Evolutionary conservation across 192 early-diverging fungal species (phyloP).

Genomic region (Coemansia sp.): DNA sequence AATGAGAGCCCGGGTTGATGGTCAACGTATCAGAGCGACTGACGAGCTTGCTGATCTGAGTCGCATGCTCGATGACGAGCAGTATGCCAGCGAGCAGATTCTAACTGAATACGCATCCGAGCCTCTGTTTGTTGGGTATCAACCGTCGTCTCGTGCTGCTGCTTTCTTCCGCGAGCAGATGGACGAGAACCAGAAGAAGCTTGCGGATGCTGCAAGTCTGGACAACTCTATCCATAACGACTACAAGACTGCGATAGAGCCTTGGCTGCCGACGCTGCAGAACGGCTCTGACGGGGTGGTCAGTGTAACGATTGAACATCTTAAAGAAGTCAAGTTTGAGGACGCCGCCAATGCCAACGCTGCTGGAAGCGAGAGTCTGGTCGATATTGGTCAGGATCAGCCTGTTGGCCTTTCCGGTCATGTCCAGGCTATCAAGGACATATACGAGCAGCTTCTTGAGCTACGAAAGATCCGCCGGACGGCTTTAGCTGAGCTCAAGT

Average conservation of each 20-base stretch:
- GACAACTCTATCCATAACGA: slow-evolving; percentile 56
- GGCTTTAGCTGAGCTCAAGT: slow-evolving; percentile 55
- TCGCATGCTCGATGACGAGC: slow-evolving; percentile 80
- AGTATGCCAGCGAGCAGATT: slow-evolving; percentile 74
- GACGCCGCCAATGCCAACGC: slow-evolving; percentile 18
- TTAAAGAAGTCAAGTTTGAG: slow-evolving; percentile 43
- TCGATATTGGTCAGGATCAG: slow-evolving; percentile 57
- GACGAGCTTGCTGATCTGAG: slow-evolving; percentile 66
- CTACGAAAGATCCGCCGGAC: slow-evolving; percentile 47
- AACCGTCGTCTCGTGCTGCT: slow-evolving; percentile 72
- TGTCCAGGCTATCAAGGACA: slow-evolving; percentile 37
- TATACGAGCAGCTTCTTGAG: slow-evolving; percentile 41
- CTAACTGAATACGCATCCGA: slow-evolving; percentile 75
- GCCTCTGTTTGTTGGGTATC: slow-evolving; percentile 69
- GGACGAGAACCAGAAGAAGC: slow-evolving; percentile 65
- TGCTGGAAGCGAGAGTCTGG: slow-evolving; percentile 53
- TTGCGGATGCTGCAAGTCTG: slow-evolving; percentile 73
- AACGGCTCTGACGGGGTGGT: slow-evolving; percentile 49
- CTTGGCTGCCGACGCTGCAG: slow-evolving; percentile 44
- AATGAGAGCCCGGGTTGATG: slow-evolving; percentile 61
- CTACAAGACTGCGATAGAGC: slow-evolving; percentile 40
- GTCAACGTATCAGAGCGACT: slow-evolving; percentile 60
- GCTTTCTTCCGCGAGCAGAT: slow-evolving; percentile 76
- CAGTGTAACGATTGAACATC: slow-evolving; percentile 49
- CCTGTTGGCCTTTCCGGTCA: slow-evolving; percentile 41